Conservation (phyloP, 306 rosid genomes). For the Acacia melanoxylon region DNA sequence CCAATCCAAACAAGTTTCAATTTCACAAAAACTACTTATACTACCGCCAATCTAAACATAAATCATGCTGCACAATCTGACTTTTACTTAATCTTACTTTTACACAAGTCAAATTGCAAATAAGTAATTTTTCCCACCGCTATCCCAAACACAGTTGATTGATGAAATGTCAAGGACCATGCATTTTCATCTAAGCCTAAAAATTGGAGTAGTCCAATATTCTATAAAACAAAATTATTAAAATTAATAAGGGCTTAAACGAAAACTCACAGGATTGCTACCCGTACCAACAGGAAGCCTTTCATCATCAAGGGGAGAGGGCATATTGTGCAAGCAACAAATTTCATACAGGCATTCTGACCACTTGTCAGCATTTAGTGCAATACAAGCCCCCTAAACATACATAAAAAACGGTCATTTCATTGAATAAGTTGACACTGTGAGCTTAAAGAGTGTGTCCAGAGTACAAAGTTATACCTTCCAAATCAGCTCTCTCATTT, state of each 20-base stretch:
- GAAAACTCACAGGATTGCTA: constrained; percentile 93
- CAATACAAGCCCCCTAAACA: constrained; percentile 88
- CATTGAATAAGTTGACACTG: constrained; percentile 23
- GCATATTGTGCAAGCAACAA: constrained; percentile 70
- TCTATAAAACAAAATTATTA: constrained; percentile 13
- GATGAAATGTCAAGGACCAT: constrained; percentile 7
- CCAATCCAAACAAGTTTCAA: too few species aligned
- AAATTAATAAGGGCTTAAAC: constrained; percentile 26
- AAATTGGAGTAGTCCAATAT: constrained; percentile 9
- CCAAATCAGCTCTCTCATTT: constrained; percentile 82
- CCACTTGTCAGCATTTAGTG: constrained; percentile 81
- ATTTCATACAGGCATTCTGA: constrained; percentile 61
- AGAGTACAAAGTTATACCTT: constrained; percentile 55
- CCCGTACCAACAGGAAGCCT: constrained; percentile 97
- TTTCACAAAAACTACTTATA: too few species aligned
- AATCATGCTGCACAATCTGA: too few species aligned
- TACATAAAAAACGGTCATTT: constrained; percentile 26
- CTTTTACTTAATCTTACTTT: too few species aligned
- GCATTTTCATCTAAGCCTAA: constrained; percentile 13
- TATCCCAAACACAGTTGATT: background rate
- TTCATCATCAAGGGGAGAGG: constrained; percentile 78
- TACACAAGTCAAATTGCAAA: too few species aligned
- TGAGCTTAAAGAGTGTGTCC: constrained; percentile 17
- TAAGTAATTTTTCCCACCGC: too few species aligned
- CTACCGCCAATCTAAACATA: too few species aligned